Base-by-base conservation (phyloP, 148 eudicot species). In the Heliamphora exappendiculata region DNA sequence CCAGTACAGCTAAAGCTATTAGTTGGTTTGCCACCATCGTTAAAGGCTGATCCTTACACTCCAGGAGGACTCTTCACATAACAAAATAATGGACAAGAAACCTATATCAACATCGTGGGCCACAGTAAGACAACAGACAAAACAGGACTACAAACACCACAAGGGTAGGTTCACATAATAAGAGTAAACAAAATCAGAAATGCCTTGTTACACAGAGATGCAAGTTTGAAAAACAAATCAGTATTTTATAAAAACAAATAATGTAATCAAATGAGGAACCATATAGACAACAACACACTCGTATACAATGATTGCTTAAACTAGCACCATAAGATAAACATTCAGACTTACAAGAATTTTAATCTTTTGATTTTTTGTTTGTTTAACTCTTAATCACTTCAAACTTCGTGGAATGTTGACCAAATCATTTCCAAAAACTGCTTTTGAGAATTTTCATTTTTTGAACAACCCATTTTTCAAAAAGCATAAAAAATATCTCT, bases 331-430 rank as follows among this genome's bases (percentile, higher is more conserved):
- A 50, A 50, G 20, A 37, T 36, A 66, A 66, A 6, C 42, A 50
- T 37, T 33, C 47, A 76, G 45, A 76, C 93, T 85, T 88, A 93
- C 98, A 77, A n/a, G n/a, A n/a, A n/a, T n/a, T n/a, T n/a, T n/a
- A n/a, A n/a, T n/a, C n/a, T n/a, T n/a, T n/a, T n/a, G n/a, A n/a
- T n/a, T n/a, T n/a, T n/a, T n/a, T n/a, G n/a, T n/a, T n/a, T n/a
- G n/a, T n/a, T n/a, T n/a, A n/a, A n/a, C n/a, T n/a, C n/a, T n/a
- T n/a, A n/a, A n/a, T n/a, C n/a, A n/a, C n/a, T n/a, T n/a, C n/a
- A n/a, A n/a, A n/a, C n/a, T n/a, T n/a, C n/a, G n/a, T n/a, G n/a
- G n/a, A n/a, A n/a, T n/a, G n/a, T n/a, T n/a, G n/a, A n/a, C n/a
- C n/a, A n/a, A n/a, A n/a, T n/a, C n/a, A n/a, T n/a, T n/a, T n/a